Evolutionary conservation across 495 filamentous ascomycete genomes (phyloP).

Genomic region (Emericellopsis terricola): DNA sequence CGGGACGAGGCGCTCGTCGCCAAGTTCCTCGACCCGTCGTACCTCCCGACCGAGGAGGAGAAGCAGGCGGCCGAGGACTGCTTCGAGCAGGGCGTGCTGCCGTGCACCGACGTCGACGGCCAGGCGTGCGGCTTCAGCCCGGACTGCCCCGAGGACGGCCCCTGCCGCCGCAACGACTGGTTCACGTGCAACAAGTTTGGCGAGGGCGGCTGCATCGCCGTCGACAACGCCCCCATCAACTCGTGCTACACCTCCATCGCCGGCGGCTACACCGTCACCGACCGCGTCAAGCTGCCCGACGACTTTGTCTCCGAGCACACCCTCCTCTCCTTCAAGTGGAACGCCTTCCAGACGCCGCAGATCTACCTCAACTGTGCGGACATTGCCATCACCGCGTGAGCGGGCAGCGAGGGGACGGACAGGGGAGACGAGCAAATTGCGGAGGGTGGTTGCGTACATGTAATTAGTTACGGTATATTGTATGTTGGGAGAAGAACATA

Average conservation of each 20-base stretch:
- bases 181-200: conserved; percentile 34
- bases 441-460: too few species aligned
- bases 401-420: too few species aligned
- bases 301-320: conserved; percentile 26
- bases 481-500: too few species aligned
- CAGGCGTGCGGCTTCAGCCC: conserved; percentile 33
- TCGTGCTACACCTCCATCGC: conserved; percentile 33
- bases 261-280: conserved; percentile 35
- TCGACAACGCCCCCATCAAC: conserved; percentile 25
- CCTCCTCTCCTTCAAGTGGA: conserved; percentile 35
- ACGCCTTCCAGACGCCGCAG: conserved; percentile 37
- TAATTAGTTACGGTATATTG: too few species aligned
- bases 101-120: conserved; percentile 32
- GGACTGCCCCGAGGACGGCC: conserved; percentile 26
- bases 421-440: too few species aligned
- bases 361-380: conserved; percentile 37
- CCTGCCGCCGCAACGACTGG: conserved; percentile 38
- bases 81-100: conserved; percentile 28
- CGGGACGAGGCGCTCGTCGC: conserved; percentile 32
- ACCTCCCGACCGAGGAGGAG: conserved; percentile 31
- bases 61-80: conserved; percentile 38
- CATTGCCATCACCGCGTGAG: conserved; percentile 28
- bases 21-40: conserved; percentile 29
- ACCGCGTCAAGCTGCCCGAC: conserved; percentile 32
- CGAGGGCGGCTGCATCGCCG: conserved; percentile 26